These are phyloP conservation scores for Fusarium sarcochroum DNA, from an alignment of 2,329 filamentous ascomycete species.

Conservation along the genomic window DNA sequence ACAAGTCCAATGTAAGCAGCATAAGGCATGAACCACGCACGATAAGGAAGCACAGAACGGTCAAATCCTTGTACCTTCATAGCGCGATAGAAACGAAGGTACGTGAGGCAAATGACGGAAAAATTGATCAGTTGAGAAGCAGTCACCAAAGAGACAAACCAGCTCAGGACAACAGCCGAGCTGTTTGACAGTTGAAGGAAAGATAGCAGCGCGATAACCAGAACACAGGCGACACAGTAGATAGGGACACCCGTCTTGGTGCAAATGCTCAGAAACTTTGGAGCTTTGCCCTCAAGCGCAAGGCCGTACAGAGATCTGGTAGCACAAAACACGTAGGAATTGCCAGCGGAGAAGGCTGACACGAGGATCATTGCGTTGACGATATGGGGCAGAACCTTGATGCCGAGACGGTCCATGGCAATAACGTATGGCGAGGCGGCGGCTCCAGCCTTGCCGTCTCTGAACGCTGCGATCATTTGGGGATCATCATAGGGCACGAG, in stretches of 20 bases:
- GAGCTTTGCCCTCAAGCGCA: slow-evolving; percentile 77
- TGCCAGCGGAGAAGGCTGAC: slow-evolving; percentile 76
- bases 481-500: slow-evolving; percentile 78
- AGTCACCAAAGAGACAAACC: slow-evolving; percentile 79
- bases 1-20: slow-evolving; percentile 76
- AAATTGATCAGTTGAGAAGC: slow-evolving; percentile 83
- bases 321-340: slow-evolving; percentile 75
- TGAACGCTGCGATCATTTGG: slow-evolving; percentile 72
- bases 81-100: slow-evolving; percentile 79
- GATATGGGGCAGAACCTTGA: slow-evolving; percentile 75
- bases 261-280: slow-evolving; percentile 70
- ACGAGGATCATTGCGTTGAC: slow-evolving; percentile 81
- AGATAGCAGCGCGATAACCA: slow-evolving; percentile 77
- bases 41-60: slow-evolving; percentile 78
- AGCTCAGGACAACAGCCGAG: slow-evolving; percentile 76
- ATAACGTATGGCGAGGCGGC: slow-evolving; percentile 78
- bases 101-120: slow-evolving; percentile 77
- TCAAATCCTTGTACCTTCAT: slow-evolving; percentile 77
- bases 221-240: slow-evolving; percentile 77
- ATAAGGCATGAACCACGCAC: slow-evolving; percentile 78
- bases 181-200: slow-evolving; percentile 80
- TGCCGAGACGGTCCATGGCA: slow-evolving; percentile 76
- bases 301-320: slow-evolving; percentile 78
- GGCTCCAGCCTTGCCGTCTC: slow-evolving; percentile 71
- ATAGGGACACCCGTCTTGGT: slow-evolving; percentile 78